phyloP scores from a whole-genome alignment of 2,329 filamentous ascomycete species.

The Trichoderma semiorbis region DNA sequence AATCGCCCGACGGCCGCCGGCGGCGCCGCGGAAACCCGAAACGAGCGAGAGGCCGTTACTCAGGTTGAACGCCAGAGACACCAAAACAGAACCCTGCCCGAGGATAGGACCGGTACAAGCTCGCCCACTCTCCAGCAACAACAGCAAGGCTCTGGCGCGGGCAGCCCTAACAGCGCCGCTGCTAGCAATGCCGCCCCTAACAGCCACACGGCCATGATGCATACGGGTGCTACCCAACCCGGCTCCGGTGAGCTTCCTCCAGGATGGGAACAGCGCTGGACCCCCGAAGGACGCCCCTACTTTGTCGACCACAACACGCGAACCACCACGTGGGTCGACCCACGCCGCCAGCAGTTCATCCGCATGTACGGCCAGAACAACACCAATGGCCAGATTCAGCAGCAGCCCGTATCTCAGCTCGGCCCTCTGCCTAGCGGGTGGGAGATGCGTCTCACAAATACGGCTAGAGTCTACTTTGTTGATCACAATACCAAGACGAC shows the following conservation, averaged over 20 bases:
- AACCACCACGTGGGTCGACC: slow-evolving; percentile 98
- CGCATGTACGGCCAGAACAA: slow-evolving; percentile 94
- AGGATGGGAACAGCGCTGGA: slow-evolving; percentile 94
- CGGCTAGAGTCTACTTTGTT: slow-evolving; percentile 95
- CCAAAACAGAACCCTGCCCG: slow-evolving; percentile 91
- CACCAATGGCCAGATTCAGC: slow-evolving; percentile 83
- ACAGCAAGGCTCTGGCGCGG: slow-evolving; percentile 42
- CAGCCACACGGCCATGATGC: slow-evolving; percentile 73
- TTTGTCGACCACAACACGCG: slow-evolving; percentile 98
- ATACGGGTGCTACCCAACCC: slow-evolving; percentile 86
- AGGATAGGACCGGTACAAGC: slow-evolving; percentile 89
- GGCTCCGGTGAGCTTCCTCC: slow-evolving; percentile 92
- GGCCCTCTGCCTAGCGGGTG: slow-evolving; percentile 94
- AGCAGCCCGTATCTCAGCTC: slow-evolving; percentile 94
- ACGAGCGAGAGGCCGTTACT: slow-evolving; percentile 82
- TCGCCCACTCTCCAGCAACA: slow-evolving; percentile 72
- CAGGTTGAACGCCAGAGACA: slow-evolving; percentile 90
- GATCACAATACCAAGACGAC: slow-evolving; percentile 99
- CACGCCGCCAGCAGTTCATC: slow-evolving; percentile 94
- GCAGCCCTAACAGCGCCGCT: slow-evolving; percentile 25
- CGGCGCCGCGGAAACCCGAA: slow-evolving; percentile 66
- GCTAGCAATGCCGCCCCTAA: slow-evolving; percentile 34
- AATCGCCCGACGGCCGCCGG: slow-evolving; percentile 80
- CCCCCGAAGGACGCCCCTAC: slow-evolving; percentile 89
- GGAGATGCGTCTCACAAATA: slow-evolving; percentile 99